phyloP scores from a whole-genome alignment of 768 basidiomycete genomes.

The Tricholoma terreum region DNA sequence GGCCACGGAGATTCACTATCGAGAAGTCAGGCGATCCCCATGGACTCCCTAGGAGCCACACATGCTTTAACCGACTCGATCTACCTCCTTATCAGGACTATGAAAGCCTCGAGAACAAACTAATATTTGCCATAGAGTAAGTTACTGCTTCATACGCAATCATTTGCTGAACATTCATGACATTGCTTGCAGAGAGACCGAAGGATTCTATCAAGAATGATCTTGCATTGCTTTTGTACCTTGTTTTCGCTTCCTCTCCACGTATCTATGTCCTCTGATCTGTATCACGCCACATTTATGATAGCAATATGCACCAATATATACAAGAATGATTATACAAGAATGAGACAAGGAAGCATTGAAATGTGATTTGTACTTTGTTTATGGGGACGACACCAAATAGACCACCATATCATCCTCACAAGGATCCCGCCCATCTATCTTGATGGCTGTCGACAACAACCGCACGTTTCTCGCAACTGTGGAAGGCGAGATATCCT shows the following conservation, averaged over 20 bases:
- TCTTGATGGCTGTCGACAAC: conserved; percentile 17
- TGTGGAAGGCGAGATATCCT: conserved; percentile 79
- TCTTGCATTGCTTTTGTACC: conserved; percentile 5
- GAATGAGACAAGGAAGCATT: too few species aligned
- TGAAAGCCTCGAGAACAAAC: conserved; percentile 80
- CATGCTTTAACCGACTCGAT: conserved; percentile 90
- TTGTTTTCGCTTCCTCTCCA: background rate
- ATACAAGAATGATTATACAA: background rate
- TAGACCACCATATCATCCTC: background rate
- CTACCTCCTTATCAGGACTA: conserved; percentile 88
- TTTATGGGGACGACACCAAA: background rate
- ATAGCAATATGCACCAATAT: background rate
- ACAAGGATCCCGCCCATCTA: background rate
- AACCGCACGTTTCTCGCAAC: conserved; percentile 54
- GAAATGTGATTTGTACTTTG: too few species aligned
- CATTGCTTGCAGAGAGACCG: conserved; percentile 55
- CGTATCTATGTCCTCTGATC: background rate
- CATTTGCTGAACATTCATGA: conserved; percentile 2
- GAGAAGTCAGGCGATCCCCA: conserved; percentile 91
- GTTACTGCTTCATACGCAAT: conserved; percentile 24
- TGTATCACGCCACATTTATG: background rate
- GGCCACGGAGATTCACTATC: conserved; percentile 89
- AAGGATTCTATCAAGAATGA: conserved; percentile 71
- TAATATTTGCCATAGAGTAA: conserved; percentile 81
- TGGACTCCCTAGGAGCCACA: conserved; percentile 87